Base-by-base conservation (phyloP, 352 stramenopile genomes). In the Thalassiosira exigua region DNA sequence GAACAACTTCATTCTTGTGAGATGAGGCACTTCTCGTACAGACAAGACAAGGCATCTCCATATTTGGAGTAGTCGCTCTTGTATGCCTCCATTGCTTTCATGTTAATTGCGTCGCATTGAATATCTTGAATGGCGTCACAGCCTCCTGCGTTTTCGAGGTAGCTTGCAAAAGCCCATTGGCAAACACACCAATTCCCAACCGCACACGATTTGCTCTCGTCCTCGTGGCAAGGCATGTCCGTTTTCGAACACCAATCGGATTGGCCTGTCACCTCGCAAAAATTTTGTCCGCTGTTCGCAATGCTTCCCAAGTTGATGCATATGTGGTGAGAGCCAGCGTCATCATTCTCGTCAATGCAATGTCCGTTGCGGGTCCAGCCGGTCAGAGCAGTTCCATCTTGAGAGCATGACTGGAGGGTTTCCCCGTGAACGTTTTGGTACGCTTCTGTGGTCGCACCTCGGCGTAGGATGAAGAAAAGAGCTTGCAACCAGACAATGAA, bases 91-190 rank as follows among this genome's bases (percentile, higher is more conserved):
- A 90, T n/a, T 5, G 84, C 81, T 50, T 88, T 7, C 0, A 80
- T 68, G 67, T 92, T 92, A 17, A 82, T 80, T 19, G 75, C 51
- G 33, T 89, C 71, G 57, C 86, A 92, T 12, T 79, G 30, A 54
- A 92, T 79, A 5, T 82, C 58, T 54, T 90, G 84, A 69, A 92
- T 90, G 1, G 66, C 50, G 39, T 88, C 73, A 48, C 86, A 92
- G 9, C 84, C 86, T 27, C 84, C 84, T 17, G 84, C 81, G 14
- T 80, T 81, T 50, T 87, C 21, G 17, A 92, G 64, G 53, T 92
- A 92, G 12, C 54, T 77, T 7, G 78, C 79, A 79, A 92, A 92
- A 1, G 86, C 86, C 86, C 86, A 92, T 56, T 92, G 81, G 44
- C 86, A 92, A 32, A 91, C 86, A 59, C 84, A 91, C 84, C 84